Conservation (phyloP, 73 alveolate genomes). For the Paraurostyla sp. region DNA sequence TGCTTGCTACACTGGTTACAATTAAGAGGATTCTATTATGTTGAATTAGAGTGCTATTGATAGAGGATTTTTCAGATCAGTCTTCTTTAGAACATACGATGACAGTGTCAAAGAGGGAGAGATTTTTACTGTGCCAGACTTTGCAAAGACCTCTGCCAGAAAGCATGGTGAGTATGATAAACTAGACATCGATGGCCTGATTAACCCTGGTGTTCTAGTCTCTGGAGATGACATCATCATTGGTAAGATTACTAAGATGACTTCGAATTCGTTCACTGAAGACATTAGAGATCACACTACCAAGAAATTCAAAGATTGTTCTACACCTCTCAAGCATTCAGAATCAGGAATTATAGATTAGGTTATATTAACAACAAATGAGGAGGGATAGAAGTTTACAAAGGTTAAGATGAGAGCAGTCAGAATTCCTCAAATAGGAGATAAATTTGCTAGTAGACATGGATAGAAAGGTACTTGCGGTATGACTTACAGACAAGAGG, state of each 20-base stretch:
- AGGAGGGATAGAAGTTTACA: constrained; percentile 89
- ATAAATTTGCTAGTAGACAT: constrained; percentile 99
- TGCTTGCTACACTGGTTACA: constrained; percentile 99
- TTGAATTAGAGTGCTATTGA: constrained; percentile 97
- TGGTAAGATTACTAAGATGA: constrained; percentile 89
- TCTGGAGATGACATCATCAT: constrained; percentile 99
- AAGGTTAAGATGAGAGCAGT: constrained; percentile 96
- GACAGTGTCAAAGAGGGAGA: constrained; percentile 87
- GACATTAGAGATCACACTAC: constrained; percentile 17
- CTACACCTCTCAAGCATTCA: constrained; percentile 89
- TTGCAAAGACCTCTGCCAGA: constrained; percentile 83
- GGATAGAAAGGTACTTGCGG: constrained; percentile 99
- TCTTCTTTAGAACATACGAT: constrained; percentile 97
- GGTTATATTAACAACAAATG: constrained; percentile 91
- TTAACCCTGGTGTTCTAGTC: constrained; percentile 97
- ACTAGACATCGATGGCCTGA: constrained; percentile 98
- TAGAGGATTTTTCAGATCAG: constrained; percentile 98
- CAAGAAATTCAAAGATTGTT: constrained; percentile 85
- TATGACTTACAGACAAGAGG: constrained; percentile 99
- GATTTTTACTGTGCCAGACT: constrained; percentile 82
- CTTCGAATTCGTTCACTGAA: constrained; percentile 55
- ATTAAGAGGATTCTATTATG: constrained; percentile 99
- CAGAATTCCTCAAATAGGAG: constrained; percentile 99
- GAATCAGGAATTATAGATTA: constrained; percentile 97
- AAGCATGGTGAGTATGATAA: constrained; percentile 94